Conservation (phyloP, 1,284 basidiomycete genomes). For the Pterulicium gracile region DNA sequence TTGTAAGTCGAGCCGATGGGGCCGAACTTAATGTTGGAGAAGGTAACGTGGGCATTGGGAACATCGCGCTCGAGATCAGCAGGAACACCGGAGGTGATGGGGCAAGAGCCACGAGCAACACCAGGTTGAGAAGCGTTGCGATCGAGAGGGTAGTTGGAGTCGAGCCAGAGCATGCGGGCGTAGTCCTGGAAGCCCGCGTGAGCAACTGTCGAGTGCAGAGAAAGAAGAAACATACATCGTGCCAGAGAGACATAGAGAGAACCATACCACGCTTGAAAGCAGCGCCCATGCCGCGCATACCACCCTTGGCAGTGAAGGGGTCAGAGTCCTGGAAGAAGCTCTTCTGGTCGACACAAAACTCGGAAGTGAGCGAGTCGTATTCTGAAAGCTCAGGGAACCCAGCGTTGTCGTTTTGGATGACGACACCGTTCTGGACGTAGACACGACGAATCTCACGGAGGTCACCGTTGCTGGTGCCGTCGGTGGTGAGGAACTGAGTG, state of each 20-base stretch:
- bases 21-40: too few relatives aligned
- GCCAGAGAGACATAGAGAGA: slow-evolving; percentile 39
- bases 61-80: too few relatives aligned
- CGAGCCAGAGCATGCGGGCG: slow-evolving; percentile 36
- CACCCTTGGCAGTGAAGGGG: slow-evolving; percentile 35
- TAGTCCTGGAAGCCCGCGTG: too few relatives aligned
- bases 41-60: too few relatives aligned
- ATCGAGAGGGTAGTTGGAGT: slow-evolving; percentile 25
- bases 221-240: too few relatives aligned
- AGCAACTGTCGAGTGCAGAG: too few relatives aligned
- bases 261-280: slow-evolving; percentile 29
- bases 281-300: slow-evolving; percentile 22
- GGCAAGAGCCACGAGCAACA: slow-evolving; percentile 13
- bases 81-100: too few relatives aligned
- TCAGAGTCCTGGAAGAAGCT: slow-evolving; percentile 30
- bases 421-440: slow-evolving; percentile 36
- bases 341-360: slow-evolving; percentile 31
- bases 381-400: slow-evolving; percentile 13
- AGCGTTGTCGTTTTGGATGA: background rate
- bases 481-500: slow-evolving; percentile 37
- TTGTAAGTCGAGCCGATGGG: too few relatives aligned
- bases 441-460: slow-evolving; percentile 41
- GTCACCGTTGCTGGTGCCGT: too few relatives aligned
- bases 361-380: slow-evolving; percentile 28
- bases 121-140: slow-evolving; percentile 21